Evolutionary conservation across 345 rosid genomes (phyloP).

Genomic region (Pistacia vera): DNA sequence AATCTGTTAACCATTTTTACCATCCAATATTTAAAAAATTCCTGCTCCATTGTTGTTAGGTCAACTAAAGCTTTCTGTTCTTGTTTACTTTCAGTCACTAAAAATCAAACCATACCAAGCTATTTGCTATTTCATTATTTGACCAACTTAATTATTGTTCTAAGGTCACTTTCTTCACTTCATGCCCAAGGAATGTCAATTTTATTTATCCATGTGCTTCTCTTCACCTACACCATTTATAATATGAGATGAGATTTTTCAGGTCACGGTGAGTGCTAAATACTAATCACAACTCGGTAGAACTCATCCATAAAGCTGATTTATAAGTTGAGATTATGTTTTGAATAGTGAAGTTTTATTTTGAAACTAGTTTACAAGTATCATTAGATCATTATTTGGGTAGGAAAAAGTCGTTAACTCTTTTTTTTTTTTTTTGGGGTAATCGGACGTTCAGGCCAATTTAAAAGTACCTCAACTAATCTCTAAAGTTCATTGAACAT

Average conservation of each 20-base stretch:
- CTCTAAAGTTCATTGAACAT: too few species aligned
- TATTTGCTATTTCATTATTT: too few species aligned
- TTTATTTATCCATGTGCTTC: neutral
- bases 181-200: neutral
- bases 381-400: too few species aligned
- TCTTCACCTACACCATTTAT: neutral
- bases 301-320: too few species aligned
- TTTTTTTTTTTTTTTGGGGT: neutral
- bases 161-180: neutral
- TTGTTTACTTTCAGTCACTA: neutral
- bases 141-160: neutral
- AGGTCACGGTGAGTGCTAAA: too few species aligned
- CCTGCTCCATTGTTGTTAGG: neutral
- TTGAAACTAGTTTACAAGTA: too few species aligned
- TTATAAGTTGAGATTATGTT: too few species aligned
- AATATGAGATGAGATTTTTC: neutral
- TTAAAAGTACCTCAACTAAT: too few species aligned
- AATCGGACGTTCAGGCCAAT: too few species aligned
- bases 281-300: too few species aligned
- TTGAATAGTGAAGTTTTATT: too few species aligned
- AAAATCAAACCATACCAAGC: neutral
- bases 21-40: neutral
- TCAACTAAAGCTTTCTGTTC: slow-evolving; percentile 7
- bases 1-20: neutral
- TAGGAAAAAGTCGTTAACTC: too few species aligned